phyloP scores from a whole-genome alignment of 257 asterid species.

The Fraxinus cuspidata region DNA sequence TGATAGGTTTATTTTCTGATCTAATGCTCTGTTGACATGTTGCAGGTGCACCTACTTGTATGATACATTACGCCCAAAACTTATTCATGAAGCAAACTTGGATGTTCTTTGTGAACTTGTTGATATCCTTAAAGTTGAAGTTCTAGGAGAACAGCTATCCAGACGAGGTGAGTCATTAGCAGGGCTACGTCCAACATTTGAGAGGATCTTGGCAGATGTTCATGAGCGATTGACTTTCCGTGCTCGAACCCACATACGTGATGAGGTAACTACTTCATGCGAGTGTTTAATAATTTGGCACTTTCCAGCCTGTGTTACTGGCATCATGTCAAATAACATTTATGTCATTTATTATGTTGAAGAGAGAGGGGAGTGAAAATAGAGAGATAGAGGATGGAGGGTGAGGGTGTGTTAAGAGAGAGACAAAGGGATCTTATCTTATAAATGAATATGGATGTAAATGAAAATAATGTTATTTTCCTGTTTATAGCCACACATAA shows the following conservation, averaged over 20 bases:
- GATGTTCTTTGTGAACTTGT: conserved; percentile 96
- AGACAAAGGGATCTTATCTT: not conserved
- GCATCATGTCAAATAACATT: conserved; percentile 9
- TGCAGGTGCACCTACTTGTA: conserved; percentile 93
- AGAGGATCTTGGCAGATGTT: conserved; percentile 93
- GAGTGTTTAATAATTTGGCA: conserved; percentile 9
- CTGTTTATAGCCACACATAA: not conserved
- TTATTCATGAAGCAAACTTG: conserved; percentile 93
- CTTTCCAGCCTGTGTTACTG: conserved; percentile 19
- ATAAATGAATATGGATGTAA: not conserved
- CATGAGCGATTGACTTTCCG: conserved; percentile 96
- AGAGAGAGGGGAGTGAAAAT: not conserved
- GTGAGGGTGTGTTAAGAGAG: not conserved
- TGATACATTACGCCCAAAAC: conserved; percentile 92
- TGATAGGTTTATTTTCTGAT: conserved; percentile 22
- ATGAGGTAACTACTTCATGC: conserved; percentile 66
- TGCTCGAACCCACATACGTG: conserved; percentile 91
- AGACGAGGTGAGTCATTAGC: conserved; percentile 88
- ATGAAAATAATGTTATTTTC: not conserved
- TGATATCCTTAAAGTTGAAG: conserved; percentile 92
- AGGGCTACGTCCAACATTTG: conserved; percentile 85
- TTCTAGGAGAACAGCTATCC: conserved; percentile 84
- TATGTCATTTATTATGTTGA: not conserved
- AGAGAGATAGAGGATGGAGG: not conserved
- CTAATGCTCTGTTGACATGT: conserved; percentile 27